Evolutionary conservation across 345 rosid genomes (phyloP).

Genomic region (Syzygium aromaticum): DNA sequence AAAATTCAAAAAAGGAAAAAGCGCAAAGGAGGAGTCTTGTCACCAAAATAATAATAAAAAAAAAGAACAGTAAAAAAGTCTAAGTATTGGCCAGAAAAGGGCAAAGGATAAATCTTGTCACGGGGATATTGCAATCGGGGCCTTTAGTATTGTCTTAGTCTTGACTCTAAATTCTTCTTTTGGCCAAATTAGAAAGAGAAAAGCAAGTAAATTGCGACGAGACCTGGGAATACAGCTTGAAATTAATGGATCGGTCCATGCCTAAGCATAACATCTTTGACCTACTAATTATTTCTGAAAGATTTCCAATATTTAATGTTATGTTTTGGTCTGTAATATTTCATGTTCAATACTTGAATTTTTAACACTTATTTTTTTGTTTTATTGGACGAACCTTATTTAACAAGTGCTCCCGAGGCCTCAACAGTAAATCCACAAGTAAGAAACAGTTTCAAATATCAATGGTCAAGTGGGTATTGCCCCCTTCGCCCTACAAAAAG

Average conservation of each 20-base stretch:
- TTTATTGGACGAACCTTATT: neutral
- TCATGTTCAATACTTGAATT: neutral
- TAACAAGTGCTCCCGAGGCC: neutral
- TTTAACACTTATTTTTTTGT: neutral
- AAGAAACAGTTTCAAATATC: neutral
- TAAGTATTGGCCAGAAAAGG: neutral
- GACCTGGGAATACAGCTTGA: neutral
- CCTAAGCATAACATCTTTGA: neutral
- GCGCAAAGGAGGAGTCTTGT: too few relatives aligned
- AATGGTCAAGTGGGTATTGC: neutral
- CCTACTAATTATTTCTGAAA: neutral
- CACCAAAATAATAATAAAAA: too few relatives aligned
- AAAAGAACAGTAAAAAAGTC: neutral
- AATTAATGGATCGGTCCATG: neutral
- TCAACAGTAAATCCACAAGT: neutral
- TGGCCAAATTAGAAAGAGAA: neutral
- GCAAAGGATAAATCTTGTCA: neutral
- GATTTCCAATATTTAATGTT: neutral
- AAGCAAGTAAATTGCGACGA: neutral
- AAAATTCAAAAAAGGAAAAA: too few relatives aligned
- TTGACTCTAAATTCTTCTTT: neutral
- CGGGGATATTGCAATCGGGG: neutral
- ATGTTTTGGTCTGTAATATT: neutral
- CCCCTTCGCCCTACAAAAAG: neutral
- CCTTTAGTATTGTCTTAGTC: neutral